phyloP scores from a whole-genome alignment of 768 basidiomycete genomes.

The Mycena amicta region DNA sequence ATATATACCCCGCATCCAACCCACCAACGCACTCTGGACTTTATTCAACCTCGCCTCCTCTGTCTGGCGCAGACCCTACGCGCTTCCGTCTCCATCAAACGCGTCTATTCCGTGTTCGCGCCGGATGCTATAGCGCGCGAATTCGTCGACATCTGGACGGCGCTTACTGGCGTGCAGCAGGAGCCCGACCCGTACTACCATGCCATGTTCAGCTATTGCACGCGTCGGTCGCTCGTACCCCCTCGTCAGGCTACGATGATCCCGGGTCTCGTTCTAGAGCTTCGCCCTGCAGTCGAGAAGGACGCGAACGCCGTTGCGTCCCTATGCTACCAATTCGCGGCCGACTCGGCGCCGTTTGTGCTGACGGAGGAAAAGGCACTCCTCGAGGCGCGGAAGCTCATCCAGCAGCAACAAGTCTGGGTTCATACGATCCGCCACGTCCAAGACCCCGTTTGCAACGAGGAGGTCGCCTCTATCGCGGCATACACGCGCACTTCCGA shows the following conservation, averaged over 20 bases:
- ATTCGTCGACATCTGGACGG: conserved; percentile 55
- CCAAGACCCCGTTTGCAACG: conserved; percentile 12
- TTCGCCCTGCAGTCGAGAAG: conserved; percentile 45
- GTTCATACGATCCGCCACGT: conserved; percentile 50
- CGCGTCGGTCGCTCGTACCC: conserved; percentile 39
- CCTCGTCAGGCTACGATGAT: conserved; percentile 18
- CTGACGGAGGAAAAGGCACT: conserved; percentile 45
- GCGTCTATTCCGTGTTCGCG: conserved; percentile 72
- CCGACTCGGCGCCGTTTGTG: conserved; percentile 57
- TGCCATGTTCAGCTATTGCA: conserved; percentile 61
- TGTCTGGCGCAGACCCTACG: conserved; percentile 45
- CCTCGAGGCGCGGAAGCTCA: conserved; percentile 53
- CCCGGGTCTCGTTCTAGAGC: conserved; percentile 31
- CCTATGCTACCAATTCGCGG: conserved; percentile 60
- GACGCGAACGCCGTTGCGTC: conserved; percentile 44
- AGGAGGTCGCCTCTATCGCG: conserved; percentile 63
- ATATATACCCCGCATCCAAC: conserved; percentile 51
- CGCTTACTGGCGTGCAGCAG: conserved; percentile 42
- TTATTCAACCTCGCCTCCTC: conserved; percentile 42
- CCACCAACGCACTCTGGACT: conserved; percentile 38
- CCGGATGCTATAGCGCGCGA: conserved; percentile 44
- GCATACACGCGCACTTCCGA: conserved; percentile 66
- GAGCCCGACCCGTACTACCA: conserved; percentile 58
- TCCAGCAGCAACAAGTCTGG: conserved; percentile 56
- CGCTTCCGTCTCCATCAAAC: conserved; percentile 33